Percentiles rank a stretch among this genome's conserved stretches.
phyloP scores from a whole-genome alignment of 352 stramenopile species.

The Thalassiosira oceanica region DNA sequence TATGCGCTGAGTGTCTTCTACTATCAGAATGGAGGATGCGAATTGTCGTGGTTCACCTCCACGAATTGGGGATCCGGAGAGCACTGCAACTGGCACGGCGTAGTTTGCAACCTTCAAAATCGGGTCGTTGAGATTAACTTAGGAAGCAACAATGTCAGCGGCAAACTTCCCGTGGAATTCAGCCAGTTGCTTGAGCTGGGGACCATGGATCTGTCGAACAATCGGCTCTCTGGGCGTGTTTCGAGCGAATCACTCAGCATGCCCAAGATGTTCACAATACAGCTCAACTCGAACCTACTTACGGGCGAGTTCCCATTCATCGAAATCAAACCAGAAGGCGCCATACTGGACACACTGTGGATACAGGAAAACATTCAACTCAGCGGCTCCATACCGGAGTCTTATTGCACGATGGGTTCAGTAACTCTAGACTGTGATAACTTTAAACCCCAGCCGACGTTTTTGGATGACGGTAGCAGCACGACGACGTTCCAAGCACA shows the following conservation, averaged over 20 bases:
- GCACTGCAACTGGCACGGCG: constrained; percentile 36
- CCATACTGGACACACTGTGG: constrained; percentile 34
- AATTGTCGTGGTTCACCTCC: constrained; percentile 16
- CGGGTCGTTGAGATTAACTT: constrained; percentile 24
- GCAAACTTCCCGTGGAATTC: constrained; percentile 35
- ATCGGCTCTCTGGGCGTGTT: constrained; percentile 27
- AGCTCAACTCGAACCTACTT: constrained; percentile 36
- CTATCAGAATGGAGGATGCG: constrained; percentile 38
- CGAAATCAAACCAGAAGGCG: constrained; percentile 13
- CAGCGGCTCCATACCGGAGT: constrained; percentile 24
- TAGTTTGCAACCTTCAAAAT: constrained; percentile 26
- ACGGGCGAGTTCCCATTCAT: constrained; percentile 41
- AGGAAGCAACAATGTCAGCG: constrained; percentile 18
- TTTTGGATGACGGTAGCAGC: constrained; percentile 4
- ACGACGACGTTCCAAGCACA: constrained; percentile 34
- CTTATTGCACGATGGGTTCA: constrained; percentile 26
- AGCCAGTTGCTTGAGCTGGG: constrained; percentile 28
- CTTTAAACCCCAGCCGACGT: constrained; percentile 28
- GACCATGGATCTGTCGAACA: constrained; percentile 39
- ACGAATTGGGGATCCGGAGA: constrained; percentile 8
- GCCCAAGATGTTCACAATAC: constrained; percentile 29
- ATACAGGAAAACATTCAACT: constrained; percentile 43
- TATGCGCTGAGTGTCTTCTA: constrained; percentile 41
- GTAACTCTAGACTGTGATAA: constrained; percentile 50
- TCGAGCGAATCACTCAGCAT: constrained; percentile 20